phyloP scores from a whole-genome alignment of 1,139 yeast genomes.

The Yamadazyma diospyri region DNA sequence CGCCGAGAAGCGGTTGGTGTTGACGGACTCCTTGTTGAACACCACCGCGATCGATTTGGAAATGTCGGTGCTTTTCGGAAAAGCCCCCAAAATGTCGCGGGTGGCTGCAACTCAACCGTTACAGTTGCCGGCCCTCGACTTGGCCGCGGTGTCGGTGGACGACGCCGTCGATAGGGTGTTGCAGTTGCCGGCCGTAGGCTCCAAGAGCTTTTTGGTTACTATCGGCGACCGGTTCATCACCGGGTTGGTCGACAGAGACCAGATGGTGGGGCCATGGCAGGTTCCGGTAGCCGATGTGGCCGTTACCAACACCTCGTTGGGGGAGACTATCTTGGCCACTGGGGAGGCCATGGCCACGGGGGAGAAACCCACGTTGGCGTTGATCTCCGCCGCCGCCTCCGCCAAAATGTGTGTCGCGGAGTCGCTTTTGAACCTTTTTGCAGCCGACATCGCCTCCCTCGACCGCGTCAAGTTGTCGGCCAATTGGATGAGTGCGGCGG shows the following conservation, averaged over 20 bases:
- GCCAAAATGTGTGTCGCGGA: slow-evolving; percentile 97
- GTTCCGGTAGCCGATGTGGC: slow-evolving; percentile 99
- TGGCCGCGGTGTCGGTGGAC: slow-evolving; percentile 30
- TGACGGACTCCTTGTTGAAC: slow-evolving; percentile 72
- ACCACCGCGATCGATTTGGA: slow-evolving; percentile 93
- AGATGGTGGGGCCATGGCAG: slow-evolving; percentile 99
- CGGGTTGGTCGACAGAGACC: slow-evolving; percentile 96
- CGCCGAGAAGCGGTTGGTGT: slow-evolving; percentile 73
- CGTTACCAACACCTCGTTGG: slow-evolving; percentile 89
- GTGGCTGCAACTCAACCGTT: slow-evolving; percentile 64
- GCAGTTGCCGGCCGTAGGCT: slow-evolving; percentile 90
- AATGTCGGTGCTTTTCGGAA: slow-evolving; percentile 95
- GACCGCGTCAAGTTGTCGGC: slow-evolving; percentile 86
- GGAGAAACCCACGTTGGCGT: slow-evolving; percentile 88
- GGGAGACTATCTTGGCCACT: slow-evolving; percentile 61
- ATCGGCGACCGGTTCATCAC: slow-evolving; percentile 97
- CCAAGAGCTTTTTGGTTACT: slow-evolving; percentile 90
- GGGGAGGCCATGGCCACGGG: slow-evolving; percentile 99
- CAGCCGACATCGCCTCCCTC: slow-evolving; percentile 80
- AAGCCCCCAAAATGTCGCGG: slow-evolving; percentile 93
- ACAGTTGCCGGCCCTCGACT: slow-evolving; percentile 45
- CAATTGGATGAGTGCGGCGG: slow-evolving; percentile 99
- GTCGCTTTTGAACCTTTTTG: slow-evolving; percentile 81
- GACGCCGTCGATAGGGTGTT: slow-evolving; percentile 82
- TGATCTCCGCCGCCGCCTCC: slow-evolving; percentile 91